Evolutionary conservation across 148 eudicot species (phyloP).

Genomic region (Dysphania ambrosioides): DNA sequence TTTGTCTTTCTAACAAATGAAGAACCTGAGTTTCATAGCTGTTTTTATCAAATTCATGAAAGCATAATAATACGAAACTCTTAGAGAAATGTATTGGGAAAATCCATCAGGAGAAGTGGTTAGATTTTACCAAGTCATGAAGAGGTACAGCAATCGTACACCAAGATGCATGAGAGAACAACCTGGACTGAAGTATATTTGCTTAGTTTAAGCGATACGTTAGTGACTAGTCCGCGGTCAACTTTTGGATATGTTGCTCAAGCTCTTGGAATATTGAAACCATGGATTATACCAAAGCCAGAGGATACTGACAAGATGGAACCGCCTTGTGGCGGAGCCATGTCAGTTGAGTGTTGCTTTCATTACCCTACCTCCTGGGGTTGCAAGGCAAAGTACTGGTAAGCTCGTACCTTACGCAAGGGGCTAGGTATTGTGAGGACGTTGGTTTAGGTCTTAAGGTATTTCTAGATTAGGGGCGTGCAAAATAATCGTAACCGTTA

Average conservation of each 20-base stretch:
- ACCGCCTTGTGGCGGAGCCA: constrained; percentile 71
- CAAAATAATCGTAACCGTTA: too few relatives aligned
- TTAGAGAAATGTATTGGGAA: constrained; percentile 68
- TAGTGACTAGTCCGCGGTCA: constrained; percentile 89
- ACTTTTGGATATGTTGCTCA: constrained; percentile 96
- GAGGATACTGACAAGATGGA: constrained; percentile 57
- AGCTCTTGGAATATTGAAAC: constrained; percentile 88
- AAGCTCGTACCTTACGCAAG: constrained; percentile 71
- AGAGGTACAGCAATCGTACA: constrained; percentile 61
- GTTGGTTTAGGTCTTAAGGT: constrained; percentile 94
- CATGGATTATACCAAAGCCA: constrained; percentile 84
- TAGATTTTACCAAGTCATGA: constrained; percentile 72
- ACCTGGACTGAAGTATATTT: constrained; percentile 97
- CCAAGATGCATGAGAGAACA: constrained; percentile 59
- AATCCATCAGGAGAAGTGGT: constrained; percentile 74
- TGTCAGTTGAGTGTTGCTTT: constrained; percentile 96
- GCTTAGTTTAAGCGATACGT: constrained; percentile 68
- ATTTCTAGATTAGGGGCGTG: too few relatives aligned
- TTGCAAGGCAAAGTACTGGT: constrained; percentile 74
- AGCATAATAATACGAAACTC: constrained; percentile 59
- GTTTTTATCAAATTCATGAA: constrained; percentile 70
- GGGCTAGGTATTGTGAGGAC: constrained; percentile 93
- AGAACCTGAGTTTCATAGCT: constrained; percentile 46
- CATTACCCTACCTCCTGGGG: constrained; percentile 89
- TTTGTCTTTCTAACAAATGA: constrained; percentile 19